These are phyloP conservation scores for Piromyces finnis DNA, from an alignment of 192 early-diverging fungal genomes.

Conservation along the genomic window DNA sequence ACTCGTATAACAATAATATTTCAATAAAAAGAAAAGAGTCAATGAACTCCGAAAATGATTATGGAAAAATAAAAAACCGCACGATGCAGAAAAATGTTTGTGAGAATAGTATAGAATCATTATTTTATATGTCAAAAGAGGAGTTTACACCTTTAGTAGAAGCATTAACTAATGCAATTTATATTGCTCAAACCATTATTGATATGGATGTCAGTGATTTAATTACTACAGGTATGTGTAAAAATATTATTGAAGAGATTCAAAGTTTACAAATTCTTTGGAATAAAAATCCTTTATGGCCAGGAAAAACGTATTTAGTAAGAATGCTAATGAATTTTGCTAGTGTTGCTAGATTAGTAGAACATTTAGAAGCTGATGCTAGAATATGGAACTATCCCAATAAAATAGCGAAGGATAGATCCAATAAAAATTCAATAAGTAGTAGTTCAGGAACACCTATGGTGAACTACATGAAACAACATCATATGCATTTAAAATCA, in stretches of 20 bases:
- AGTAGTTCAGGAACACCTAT: conserved; percentile 1
- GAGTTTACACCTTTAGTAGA: conserved; percentile 5
- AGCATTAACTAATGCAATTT: neutral
- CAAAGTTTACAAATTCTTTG: conserved; percentile 40
- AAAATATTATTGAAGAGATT: conserved; percentile 33
- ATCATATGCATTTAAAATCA: neutral
- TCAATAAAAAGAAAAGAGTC: neutral
- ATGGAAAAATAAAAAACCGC: neutral
- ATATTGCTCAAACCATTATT: conserved; percentile 46
- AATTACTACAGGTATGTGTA: conserved; percentile 37
- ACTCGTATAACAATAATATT: neutral
- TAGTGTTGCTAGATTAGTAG: conserved; percentile 51
- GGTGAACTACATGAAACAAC: conserved; percentile 2
- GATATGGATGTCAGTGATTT: conserved; percentile 36
- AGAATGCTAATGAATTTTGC: conserved; percentile 53
- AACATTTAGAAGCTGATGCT: conserved; percentile 61
- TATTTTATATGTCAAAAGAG: conserved; percentile 23
- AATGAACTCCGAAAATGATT: neutral
- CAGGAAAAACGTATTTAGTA: conserved; percentile 31
- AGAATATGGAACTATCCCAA: conserved; percentile 31
- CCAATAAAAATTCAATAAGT: conserved; percentile 4
- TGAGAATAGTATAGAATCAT: conserved; percentile 5
- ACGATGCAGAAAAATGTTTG: neutral
- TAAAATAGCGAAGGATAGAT: conserved; percentile 3
- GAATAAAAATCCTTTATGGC: conserved; percentile 45